Evolutionary conservation across 805 yeast genomes (phyloP), one percentile per base, ranked within the genome.

Genomic region (Starmerella sp.): DNA sequence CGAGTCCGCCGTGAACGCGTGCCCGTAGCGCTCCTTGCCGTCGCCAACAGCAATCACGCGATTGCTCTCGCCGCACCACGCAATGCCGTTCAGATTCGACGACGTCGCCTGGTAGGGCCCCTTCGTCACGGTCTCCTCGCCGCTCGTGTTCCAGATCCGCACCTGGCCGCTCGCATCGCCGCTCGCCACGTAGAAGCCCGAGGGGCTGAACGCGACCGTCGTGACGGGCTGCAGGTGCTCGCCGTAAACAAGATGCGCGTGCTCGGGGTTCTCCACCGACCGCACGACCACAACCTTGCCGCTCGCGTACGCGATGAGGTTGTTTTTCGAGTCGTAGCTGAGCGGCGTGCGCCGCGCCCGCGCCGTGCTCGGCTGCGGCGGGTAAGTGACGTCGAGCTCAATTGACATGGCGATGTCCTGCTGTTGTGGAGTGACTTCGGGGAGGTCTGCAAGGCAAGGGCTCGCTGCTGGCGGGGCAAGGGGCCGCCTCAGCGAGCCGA

Each of bases 11-110:
- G 95, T 81, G 68, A 91, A 87, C 60, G 95, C 89, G 62, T 85
- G 96, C 6, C 97, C 98, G 66, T 80, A 90, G 57, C 85, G 78
- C 63, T 89, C 96, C 61, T 84, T 84, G 50, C 97, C 98, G 62
- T 86, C 84, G 54, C 98, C 98, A 10, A 90, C 97, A 1, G 96
- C 96, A 65, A 93, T 86, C 52, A 93, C 73, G 62, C 98, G 78
- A 57, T 81, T 75, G 48, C 82, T 80, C 65, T 91, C 98, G 31
- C 83, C 83, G 68, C 93, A 97, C 97, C 97, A 91, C 1, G 87
- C 83, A 57, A 91, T 73, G 57, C 86, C 90, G 61, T 78, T 84
- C 65, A 93, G 81, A 7, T 86, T 78, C 5, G 96, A 96, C 39
- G 84, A 77, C 53, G 91, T 77, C 31, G 89, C 80, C 59, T 79